Percentiles rank a stretch among this genome's conserved stretches.
Evolutionary conservation across 306 rosid species (phyloP).

Genomic region (Vicia faba): DNA sequence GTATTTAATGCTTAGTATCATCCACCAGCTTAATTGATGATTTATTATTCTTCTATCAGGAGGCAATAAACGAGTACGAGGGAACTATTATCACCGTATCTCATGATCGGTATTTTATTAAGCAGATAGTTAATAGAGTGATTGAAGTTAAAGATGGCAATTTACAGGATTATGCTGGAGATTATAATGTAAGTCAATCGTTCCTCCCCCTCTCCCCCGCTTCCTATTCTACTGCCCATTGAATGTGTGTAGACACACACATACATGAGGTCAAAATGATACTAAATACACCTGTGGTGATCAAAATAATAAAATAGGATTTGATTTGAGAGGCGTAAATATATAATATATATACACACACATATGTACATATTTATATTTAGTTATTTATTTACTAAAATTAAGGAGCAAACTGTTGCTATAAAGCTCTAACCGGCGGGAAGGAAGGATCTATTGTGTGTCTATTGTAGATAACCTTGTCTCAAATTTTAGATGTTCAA

Average conservation of each 20-base stretch:
- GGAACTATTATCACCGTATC: conserved; percentile 95
- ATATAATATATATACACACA: no score
- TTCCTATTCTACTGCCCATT: conserved; percentile 11
- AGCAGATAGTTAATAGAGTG: conserved; percentile 93
- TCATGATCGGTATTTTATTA: conserved; percentile 93
- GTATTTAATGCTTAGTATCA: conserved; percentile 14
- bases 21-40: conserved; percentile 24
- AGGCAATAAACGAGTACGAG: conserved; percentile 76
- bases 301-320: not conserved
- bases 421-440: not conserved
- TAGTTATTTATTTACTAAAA: no score
- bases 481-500: not conserved
- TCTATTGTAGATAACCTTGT: not conserved
- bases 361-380: no score
- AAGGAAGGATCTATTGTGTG: not conserved
- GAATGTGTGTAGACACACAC: not conserved
- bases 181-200: conserved; percentile 71
- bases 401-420: not conserved
- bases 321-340: conserved; percentile 18
- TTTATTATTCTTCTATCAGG: conserved; percentile 58
- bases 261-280: not conserved
- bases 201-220: not conserved
- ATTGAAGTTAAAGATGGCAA: conserved; percentile 73
- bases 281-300: not conserved
- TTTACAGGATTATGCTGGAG: conserved; percentile 89